Percentiles rank a stretch among this genome's conserved stretches.
These are phyloP conservation scores for Bacterosira constricta DNA, from an alignment of 108 stramenopile genomes.

Conservation along the genomic window DNA sequence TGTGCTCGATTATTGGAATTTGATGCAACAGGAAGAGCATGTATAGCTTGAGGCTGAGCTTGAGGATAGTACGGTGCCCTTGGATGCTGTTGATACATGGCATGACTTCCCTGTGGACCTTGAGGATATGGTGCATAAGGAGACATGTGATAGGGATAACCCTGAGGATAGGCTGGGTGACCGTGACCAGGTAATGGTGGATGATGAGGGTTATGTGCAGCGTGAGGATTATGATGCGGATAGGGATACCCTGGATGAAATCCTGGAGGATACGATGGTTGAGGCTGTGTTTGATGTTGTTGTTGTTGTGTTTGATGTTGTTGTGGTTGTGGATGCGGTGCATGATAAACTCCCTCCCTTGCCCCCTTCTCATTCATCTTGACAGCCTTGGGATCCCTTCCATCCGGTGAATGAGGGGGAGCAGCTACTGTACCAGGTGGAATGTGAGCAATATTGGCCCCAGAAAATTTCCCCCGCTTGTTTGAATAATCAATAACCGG, in stretches of 20 bases:
- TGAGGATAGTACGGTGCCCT: conserved; percentile 2
- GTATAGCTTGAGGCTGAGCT: neutral
- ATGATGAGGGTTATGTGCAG: neutral
- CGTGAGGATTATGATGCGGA: neutral
- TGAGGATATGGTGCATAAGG: neutral
- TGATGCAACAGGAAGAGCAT: too few relatives aligned
- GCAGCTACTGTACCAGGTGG: neutral
- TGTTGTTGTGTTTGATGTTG: neutral
- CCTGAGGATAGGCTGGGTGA: neutral
- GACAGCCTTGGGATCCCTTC: conserved; percentile 9
- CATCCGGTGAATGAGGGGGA: neutral
- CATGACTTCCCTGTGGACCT: neutral
- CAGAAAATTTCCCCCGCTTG: conserved; percentile 11
- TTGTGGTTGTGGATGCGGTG: neutral
- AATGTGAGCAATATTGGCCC: too few relatives aligned
- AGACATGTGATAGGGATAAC: neutral
- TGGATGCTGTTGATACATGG: neutral
- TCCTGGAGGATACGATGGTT: conserved; percentile 12
- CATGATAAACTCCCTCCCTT: neutral
- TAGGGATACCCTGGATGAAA: conserved; percentile 16
- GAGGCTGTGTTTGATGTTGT: neutral
- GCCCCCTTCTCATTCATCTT: neutral
- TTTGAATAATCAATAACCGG: conserved; percentile 4
- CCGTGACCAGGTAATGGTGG: neutral
- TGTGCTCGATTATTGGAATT: too few relatives aligned